Evolutionary conservation across 305 asterid species (phyloP).

Genomic region (Solanum hybrid): DNA sequence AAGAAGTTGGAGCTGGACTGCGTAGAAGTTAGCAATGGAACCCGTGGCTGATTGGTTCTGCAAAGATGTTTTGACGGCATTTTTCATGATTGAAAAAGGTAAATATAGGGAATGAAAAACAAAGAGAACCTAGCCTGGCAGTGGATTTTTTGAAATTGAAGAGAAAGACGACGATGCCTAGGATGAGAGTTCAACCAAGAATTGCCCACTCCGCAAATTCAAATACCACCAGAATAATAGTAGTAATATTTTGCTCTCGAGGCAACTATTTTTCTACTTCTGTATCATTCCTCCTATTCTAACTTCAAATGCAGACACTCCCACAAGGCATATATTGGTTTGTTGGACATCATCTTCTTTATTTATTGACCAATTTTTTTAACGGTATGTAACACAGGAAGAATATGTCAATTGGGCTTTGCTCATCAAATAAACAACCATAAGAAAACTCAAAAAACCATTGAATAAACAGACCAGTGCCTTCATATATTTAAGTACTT

Average conservation of each 20-base stretch:
- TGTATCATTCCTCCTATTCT: not conserved
- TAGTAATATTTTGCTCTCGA: not conserved
- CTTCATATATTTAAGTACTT: not conserved
- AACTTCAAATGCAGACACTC: not conserved
- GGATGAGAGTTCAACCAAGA: not conserved
- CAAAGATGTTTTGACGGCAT: slow-evolving; percentile 28
- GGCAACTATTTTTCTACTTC: not conserved
- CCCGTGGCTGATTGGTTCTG: slow-evolving; percentile 14
- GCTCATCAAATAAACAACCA: not conserved
- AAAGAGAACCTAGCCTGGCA: not conserved
- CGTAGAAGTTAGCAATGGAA: slow-evolving; percentile 43
- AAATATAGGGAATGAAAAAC: not conserved
- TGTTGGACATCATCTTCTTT: not conserved
- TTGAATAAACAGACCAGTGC: not conserved
- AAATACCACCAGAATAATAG: not conserved
- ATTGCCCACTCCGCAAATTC: not conserved
- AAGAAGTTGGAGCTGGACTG: slow-evolving; percentile 45
- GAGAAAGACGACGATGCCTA: not conserved
- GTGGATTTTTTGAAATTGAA: not conserved
- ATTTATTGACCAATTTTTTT: not conserved
- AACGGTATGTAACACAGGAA: not conserved
- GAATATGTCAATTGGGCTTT: not conserved
- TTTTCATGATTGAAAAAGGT: slow-evolving; percentile 19
- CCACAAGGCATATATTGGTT: not conserved
- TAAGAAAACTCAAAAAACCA: not conserved